Conservation (phyloP, 1,284 basidiomycete species). For the Marasmius sp. region DNA sequence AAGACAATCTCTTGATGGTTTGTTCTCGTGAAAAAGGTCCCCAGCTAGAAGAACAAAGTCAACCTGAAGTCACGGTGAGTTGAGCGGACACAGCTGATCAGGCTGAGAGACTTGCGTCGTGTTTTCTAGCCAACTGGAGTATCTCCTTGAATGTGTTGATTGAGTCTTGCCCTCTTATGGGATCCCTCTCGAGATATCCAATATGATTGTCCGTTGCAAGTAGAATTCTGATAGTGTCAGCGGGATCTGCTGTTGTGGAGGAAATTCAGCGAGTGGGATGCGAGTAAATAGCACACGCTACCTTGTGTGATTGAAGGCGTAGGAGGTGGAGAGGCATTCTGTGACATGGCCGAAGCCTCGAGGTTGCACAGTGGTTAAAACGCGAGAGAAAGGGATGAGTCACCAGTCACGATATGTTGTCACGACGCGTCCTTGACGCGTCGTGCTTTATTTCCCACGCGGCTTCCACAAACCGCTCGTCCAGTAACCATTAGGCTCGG, state of each 20-base stretch:
- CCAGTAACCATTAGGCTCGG: not conserved
- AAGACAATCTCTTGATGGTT: constrained; percentile 87
- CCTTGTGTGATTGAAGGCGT: too few species aligned
- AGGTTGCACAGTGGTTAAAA: too few species aligned
- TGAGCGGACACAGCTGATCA: constrained; percentile 5
- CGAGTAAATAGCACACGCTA: too few species aligned
- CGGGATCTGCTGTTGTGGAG: constrained; percentile 38
- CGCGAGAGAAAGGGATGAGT: too few species aligned
- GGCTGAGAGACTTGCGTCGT: constrained; percentile 62
- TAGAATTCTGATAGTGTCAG: constrained; percentile 80
- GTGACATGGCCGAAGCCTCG: too few species aligned
- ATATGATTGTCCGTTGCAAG: constrained; percentile 96
- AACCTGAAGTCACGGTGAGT: constrained; percentile 50
- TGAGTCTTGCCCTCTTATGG: constrained; percentile 91
- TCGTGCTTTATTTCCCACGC: not conserved
- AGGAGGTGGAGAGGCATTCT: too few species aligned
- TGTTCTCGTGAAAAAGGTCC: constrained; percentile 97
- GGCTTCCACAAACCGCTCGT: not conserved
- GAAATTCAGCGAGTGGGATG: not conserved
- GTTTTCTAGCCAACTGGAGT: constrained; percentile 84
- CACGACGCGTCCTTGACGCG: too few species aligned
- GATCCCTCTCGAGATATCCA: constrained; percentile 94
- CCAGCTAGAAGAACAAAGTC: constrained; percentile 94
- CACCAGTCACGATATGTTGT: too few species aligned
- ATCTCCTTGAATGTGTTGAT: constrained; percentile 96